Percentiles rank a stretch among this genome's conserved stretches.
Evolutionary conservation across 1,139 yeast genomes (phyloP).

Genomic region (Suhomyces bribrorum): DNA sequence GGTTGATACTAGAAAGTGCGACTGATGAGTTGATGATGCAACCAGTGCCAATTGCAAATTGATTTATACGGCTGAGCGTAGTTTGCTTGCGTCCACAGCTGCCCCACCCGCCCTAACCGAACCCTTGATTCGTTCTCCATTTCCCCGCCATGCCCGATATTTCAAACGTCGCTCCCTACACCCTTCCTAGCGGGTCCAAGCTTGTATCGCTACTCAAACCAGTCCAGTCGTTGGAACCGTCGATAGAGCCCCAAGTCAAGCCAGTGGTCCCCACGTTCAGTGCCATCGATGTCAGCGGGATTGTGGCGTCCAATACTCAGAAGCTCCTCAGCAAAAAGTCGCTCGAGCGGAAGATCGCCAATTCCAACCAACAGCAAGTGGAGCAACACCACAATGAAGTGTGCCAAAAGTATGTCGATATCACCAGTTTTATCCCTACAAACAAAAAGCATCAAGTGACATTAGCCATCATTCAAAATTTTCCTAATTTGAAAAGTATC

Average conservation of each 20-base stretch:
- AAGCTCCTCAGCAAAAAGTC: constrained; percentile 18
- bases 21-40: too few species aligned
- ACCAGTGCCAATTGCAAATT: too few species aligned
- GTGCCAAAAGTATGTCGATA: constrained; percentile 19
- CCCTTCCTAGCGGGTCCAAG: too few species aligned
- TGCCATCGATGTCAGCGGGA: constrained; percentile 24
- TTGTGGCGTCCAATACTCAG: constrained; percentile 25
- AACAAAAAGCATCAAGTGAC: constrained; percentile 41
- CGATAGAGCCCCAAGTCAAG: constrained; percentile 7
- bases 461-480: constrained; percentile 35
- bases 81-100: too few species aligned
- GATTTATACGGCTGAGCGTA: too few species aligned
- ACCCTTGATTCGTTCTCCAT: too few species aligned
- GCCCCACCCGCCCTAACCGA: too few species aligned
- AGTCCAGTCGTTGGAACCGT: constrained; percentile 2
- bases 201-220: constrained; percentile 17
- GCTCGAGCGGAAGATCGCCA: constrained; percentile 4
- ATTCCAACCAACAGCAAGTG: constrained; percentile 17
- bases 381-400: constrained; percentile 9
- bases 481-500: constrained; percentile 32
- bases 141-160: constrained; percentile 9
- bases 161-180: constrained; percentile 14
- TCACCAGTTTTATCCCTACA: constrained; percentile 31
- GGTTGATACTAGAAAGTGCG: too few species aligned
- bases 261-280: constrained; percentile 24